Base-by-base conservation (phyloP, 495 filamentous ascomycete species). In the Ascodesmis nigricans region DNA sequence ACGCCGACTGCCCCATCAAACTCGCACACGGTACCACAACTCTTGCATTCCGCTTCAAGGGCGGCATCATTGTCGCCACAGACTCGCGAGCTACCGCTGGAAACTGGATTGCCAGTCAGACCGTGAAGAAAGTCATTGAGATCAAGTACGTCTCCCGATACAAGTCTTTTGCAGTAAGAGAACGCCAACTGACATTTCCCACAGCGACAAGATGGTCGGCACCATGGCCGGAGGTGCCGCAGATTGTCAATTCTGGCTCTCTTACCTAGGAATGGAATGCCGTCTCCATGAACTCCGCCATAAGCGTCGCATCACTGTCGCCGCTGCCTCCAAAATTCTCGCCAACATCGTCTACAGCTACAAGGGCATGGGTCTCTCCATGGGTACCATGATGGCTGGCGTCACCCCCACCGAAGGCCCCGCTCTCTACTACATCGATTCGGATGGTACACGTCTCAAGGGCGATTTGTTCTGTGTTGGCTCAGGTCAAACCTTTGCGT, bases 171-270 rank as follows among this genome's bases (percentile, higher is more conserved):
- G 23, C 23, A n/a, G 23, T 25, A 6, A 6, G 23, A 31, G 11
- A 3, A 31, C 9, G 15, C 29, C 3, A n/a, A 17, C 15, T 29
- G 10, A 21, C 13, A 21, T 19, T 9, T 18, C 10, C 3, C 28
- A 14, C 17, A 52, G 49, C 31, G 49, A 52, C 29, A 52, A 76
- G 59, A 67, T 95, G 56, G 58, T 97, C 45, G 87, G 90, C 28
- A 97, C 87, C 40, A 93, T 97, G 87, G 87, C 87, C 40, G 87
- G 87, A 54, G 90, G 90, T 60, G 87, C 87, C 50, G 87, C 87
- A 50, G 87, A 97, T 62, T 97, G 87, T 61, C 87, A 95, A 71
- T 95, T 91, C 65, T 97, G 87, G 87, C 74, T 97, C 45, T 79
- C 78, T 52, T 97, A 91, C 66, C 66, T 97, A 43, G 87, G 87